phyloP scores from a whole-genome alignment of 202 grass and related monocot genomes.

The Schoenoplectus triqueter region DNA sequence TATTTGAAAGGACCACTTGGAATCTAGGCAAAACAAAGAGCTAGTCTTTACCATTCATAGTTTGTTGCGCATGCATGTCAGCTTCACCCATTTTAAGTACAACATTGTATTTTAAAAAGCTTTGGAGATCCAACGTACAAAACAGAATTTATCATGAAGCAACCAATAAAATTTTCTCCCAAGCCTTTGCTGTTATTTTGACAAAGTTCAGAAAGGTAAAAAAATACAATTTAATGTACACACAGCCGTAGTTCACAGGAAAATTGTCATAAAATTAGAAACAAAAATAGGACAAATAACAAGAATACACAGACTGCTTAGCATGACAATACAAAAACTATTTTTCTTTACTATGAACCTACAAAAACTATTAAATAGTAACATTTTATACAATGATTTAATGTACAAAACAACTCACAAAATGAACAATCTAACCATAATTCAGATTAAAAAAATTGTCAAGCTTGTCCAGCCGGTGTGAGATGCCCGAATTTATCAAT shows the following conservation, averaged over 20 bases:
- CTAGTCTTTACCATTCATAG: neutral
- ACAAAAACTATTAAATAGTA: conserved; percentile 20
- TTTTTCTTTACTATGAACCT: neutral
- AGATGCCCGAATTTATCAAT: conserved; percentile 62
- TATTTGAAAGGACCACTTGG: conserved; percentile 21
- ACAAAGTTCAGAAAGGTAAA: neutral
- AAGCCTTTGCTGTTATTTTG: neutral
- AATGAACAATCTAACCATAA: conserved; percentile 25
- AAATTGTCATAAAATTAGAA: neutral
- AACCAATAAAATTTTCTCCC: conserved; percentile 2
- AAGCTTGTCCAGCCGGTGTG: conserved; percentile 51
- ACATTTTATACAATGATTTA: conserved; percentile 32
- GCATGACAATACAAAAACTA: neutral
- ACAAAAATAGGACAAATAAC: neutral
- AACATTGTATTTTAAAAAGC: neutral
- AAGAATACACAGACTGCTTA: neutral
- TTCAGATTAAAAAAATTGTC: conserved; percentile 29
- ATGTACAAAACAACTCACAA: conserved; percentile 22
- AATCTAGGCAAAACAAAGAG: conserved; percentile 18
- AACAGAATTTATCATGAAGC: conserved; percentile 1
- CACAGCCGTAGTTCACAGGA: neutral
- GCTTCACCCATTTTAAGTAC: conserved; percentile 11
- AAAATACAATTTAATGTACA: neutral
- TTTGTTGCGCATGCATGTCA: neutral
- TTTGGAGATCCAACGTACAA: neutral